A percentile compares a stretch with the other conserved stretches of the same genome.
Evolutionary conservation across 208 protist genomes (phyloP).

Genomic region (Trypanosoma scelopori): DNA sequence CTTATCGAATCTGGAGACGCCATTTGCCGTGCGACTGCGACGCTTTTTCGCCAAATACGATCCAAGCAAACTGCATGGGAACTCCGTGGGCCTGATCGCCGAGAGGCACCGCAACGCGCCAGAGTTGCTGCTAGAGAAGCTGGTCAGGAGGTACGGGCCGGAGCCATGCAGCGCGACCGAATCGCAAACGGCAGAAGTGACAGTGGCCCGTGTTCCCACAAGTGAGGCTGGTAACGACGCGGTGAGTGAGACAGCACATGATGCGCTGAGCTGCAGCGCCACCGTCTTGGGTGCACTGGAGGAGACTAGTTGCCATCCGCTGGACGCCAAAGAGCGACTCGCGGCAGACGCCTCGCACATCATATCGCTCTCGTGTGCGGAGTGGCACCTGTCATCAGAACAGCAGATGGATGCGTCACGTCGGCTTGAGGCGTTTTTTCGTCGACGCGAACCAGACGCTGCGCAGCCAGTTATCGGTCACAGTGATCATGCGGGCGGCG

Average conservation of each 20-base stretch:
- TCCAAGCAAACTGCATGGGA: neutral
- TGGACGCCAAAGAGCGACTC: neutral
- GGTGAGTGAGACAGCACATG: neutral
- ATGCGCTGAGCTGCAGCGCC: too few species aligned
- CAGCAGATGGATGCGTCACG: constrained; percentile 4
- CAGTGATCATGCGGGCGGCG: neutral
- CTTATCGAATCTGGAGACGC: too few species aligned
- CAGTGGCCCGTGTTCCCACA: too few species aligned
- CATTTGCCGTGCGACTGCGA: neutral
- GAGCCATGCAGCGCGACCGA: neutral
- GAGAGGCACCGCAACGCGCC: neutral
- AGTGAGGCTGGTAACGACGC: neutral
- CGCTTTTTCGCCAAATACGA: neutral
- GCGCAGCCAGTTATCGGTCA: neutral
- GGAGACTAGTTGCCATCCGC: too few species aligned
- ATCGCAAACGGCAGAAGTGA: neutral
- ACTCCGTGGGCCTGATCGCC: neutral
- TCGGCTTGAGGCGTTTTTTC: constrained; percentile 1
- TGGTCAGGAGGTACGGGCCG: neutral
- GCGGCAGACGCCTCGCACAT: neutral
- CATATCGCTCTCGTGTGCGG: neutral
- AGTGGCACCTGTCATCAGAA: constrained; percentile 1
- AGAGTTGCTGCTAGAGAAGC: neutral
- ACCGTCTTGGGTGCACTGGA: too few species aligned
- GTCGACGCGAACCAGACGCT: neutral